Evolutionary conservation across 2,329 filamentous ascomycete genomes (phyloP), one percentile per base, ranked within the genome.

Genomic region (Xylaria sp.): DNA sequence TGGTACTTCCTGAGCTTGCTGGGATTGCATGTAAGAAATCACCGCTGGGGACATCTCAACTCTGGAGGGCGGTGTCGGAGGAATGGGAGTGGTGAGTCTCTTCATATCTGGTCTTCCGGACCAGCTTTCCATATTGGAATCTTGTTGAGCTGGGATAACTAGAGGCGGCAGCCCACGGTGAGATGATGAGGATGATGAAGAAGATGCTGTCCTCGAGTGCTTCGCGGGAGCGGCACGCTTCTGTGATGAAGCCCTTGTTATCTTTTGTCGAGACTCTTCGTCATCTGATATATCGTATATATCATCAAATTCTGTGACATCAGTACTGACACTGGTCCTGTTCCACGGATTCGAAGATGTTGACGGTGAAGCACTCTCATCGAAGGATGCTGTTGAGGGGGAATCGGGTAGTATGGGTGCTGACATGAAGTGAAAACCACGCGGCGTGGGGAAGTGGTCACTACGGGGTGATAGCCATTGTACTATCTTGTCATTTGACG

Each of bases 251-350:
- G 74, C 81, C 78, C 75, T 81, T 78, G 78, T 81, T 76, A 81
- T 81, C 73, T 88, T 84, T 76, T 79, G 79, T 74, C 73, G 75
- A 40, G 78, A 78, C 9, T 88, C 85, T 74, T 97, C 93, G 63
- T 93, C 89, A 73, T 97, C 93, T 18, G 93, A 94, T 50, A 93
- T 87, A 79, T 96, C 92, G 79, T 97, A 97, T 58, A 97, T 83
- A 75, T 97, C 93, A 80, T 97, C 93, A 75, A 95, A 95, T 72
- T 93, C 91, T 73, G 88, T 92, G 71, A 86, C 86, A 74, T 89
- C 88, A 72, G 91, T 91, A 78, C 86, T 83, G 74, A 85, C 81
- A 82, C 87, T 91, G 75, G 84, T 83, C 74, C 88, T 84, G 71
- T 87, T 90, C 92, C 91, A 90, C 29, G 84, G 84, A 71, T 87